These are phyloP conservation scores for Cryptosporidium xiaoi DNA, from an alignment of 169 alveolate genomes.

Conservation along the genomic window DNA sequence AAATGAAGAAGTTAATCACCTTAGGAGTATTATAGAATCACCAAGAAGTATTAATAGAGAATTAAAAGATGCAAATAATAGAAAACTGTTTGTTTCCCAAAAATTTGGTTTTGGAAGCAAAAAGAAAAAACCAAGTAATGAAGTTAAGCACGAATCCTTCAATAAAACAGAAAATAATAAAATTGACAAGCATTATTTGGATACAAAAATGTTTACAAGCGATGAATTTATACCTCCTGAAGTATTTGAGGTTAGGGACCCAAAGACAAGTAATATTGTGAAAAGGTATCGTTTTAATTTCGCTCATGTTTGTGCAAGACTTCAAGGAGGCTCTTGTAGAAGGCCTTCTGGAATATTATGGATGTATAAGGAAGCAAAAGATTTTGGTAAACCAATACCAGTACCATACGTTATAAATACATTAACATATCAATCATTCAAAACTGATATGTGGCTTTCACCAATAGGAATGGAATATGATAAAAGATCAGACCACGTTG, in stretches of 20 bases:
- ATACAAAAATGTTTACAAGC: slow-evolving; percentile 49
- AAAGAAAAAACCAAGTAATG: neutral
- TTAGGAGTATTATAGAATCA: slow-evolving; percentile 39
- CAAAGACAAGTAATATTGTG: slow-evolving; percentile 18
- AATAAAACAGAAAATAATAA: neutral
- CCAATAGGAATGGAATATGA: slow-evolving; percentile 72
- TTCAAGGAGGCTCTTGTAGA: slow-evolving; percentile 74
- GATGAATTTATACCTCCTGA: slow-evolving; percentile 53
- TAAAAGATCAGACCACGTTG: slow-evolving; percentile 40
- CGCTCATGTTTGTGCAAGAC: slow-evolving; percentile 74
- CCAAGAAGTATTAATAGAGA: slow-evolving; percentile 4
- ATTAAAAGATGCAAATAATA: slow-evolving; percentile 1
- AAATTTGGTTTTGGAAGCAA: slow-evolving; percentile 39
- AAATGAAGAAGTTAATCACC: slow-evolving; percentile 2
- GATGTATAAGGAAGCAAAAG: slow-evolving; percentile 60
- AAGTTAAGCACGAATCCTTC: neutral
- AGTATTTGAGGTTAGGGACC: slow-evolving; percentile 40
- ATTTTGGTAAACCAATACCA: slow-evolving; percentile 70
- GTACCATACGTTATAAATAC: slow-evolving; percentile 71
- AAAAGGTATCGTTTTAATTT: slow-evolving; percentile 34
- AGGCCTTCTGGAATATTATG: slow-evolving; percentile 74
- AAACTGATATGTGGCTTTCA: slow-evolving; percentile 74
- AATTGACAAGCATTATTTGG: slow-evolving; percentile 40
- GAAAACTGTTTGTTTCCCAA: slow-evolving; percentile 21
- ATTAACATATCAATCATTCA: slow-evolving; percentile 62